Percentiles rank a stretch among this genome's conserved stretches.
Evolutionary conservation across 495 filamentous ascomycete species (phyloP).

Genomic region (Chlorociboria aeruginascens): DNA sequence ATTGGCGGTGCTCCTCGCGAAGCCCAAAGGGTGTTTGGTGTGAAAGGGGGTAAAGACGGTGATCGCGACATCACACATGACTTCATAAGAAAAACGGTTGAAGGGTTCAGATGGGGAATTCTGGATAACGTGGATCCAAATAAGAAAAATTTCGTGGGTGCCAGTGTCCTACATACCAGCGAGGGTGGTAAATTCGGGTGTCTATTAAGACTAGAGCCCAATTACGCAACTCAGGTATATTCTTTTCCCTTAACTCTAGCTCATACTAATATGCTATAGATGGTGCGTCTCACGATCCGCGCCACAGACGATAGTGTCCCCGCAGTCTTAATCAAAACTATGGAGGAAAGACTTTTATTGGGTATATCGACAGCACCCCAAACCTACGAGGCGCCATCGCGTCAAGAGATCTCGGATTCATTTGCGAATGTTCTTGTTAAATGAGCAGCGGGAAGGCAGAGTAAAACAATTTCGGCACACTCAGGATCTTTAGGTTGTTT

Average conservation of each 20-base stretch:
- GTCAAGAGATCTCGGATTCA: conserved; percentile 16
- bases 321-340: conserved; percentile 64
- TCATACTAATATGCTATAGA: conserved; percentile 38
- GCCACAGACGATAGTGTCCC: conserved; percentile 88
- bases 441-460: neutral
- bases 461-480: neutral
- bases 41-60: conserved; percentile 33
- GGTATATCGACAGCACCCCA: conserved; percentile 33
- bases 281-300: conserved; percentile 87
- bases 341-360: conserved; percentile 64
- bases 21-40: conserved; percentile 71
- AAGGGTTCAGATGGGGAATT: conserved; percentile 81
- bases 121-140: conserved; percentile 82
- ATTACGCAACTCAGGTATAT: conserved; percentile 74
- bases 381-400: conserved; percentile 4
- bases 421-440: conserved; percentile 19
- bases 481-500: neutral
- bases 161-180: conserved; percentile 75
- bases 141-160: conserved; percentile 83
- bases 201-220: conserved; percentile 86
- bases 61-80: conserved; percentile 37
- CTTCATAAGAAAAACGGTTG: conserved; percentile 56
- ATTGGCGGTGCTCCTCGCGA: conserved; percentile 84
- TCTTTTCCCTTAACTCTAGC: neutral
- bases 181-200: conserved; percentile 87